Percentiles rank a stretch among this genome's conserved stretches.
These are phyloP conservation scores for Colletotrichum sp. DNA, from an alignment of 2,329 filamentous ascomycete species.

Conservation along the genomic window DNA sequence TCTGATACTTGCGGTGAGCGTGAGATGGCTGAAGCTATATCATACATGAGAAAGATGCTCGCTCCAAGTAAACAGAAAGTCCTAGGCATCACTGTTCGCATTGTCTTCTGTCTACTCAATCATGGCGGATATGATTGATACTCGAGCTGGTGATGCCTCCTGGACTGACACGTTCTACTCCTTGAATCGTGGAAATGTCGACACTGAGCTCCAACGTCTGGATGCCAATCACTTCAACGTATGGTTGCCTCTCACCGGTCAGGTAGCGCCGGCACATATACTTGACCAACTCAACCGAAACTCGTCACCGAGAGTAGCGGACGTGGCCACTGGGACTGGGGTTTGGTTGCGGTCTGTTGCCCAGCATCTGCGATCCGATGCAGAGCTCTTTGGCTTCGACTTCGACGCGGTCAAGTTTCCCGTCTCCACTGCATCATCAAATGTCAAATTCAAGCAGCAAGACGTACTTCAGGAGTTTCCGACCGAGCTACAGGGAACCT, in stretches of 20 bases:
- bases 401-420: not conserved
- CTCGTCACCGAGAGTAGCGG: not conserved
- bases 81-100: rapidly evolving
- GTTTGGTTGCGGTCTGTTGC: not conserved
- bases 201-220: not conserved
- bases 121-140: not conserved
- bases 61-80: not conserved
- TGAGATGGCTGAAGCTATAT: not conserved
- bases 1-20: not conserved
- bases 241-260: not conserved
- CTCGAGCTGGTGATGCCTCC: not conserved
- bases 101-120: not conserved
- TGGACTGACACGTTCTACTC: not conserved
- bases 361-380: not conserved
- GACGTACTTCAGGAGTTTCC: not conserved
- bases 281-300: not conserved
- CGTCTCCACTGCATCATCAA: not conserved
- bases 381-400: not conserved
- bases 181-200: not conserved
- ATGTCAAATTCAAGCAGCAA: not conserved
- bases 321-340: not conserved
- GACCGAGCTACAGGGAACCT: not conserved
- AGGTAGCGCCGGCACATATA: not conserved
- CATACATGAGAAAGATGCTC: not conserved
- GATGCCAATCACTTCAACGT: not conserved